Conservation (phyloP, 495 filamentous ascomycete genomes). For the Daldinia loculata region DNA sequence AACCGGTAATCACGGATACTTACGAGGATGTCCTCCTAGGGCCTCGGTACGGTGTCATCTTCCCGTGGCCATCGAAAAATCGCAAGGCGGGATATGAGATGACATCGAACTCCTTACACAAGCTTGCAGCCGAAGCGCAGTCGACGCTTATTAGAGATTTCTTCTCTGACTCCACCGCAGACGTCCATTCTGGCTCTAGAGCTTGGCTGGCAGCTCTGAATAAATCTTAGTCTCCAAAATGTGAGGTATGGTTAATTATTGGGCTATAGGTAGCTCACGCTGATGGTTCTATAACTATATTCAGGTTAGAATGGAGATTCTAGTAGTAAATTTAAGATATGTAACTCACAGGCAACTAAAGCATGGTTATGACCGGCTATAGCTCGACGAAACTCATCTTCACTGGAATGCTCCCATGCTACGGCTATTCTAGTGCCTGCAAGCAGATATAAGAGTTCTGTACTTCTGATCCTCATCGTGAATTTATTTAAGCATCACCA, state of each 20-base stretch:
- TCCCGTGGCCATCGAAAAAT: slow-evolving; percentile 50
- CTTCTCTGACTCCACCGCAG: slow-evolving; percentile 41
- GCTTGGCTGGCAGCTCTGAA: slow-evolving; percentile 49
- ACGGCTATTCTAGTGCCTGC: slow-evolving; percentile 2
- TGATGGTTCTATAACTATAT: slow-evolving; percentile 43
- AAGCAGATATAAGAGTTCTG: slow-evolving; percentile 31
- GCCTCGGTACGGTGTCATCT: slow-evolving; percentile 52
- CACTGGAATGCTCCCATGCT: slow-evolving; percentile 51
- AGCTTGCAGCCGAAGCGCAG: slow-evolving; percentile 48
- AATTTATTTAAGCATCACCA: slow-evolving; percentile 7
- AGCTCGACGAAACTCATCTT: slow-evolving; percentile 43
- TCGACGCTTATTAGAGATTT: slow-evolving; percentile 52
- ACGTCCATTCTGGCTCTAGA: slow-evolving; percentile 53
- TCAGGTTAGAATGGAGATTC: background rate
- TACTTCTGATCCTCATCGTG: slow-evolving; percentile 34
- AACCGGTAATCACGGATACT: slow-evolving; percentile 20
- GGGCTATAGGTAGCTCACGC: slow-evolving; percentile 34
- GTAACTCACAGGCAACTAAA: slow-evolving; percentile 57
- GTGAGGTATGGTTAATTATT: background rate
- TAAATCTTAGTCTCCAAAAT: slow-evolving; percentile 1
- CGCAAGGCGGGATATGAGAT: slow-evolving; percentile 59
- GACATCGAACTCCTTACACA: slow-evolving; percentile 53
- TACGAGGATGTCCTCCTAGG: slow-evolving; percentile 51
- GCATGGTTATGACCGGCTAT: slow-evolving; percentile 47
- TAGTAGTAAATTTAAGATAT: background rate